phyloP scores from a whole-genome alignment of 176 grass and related monocot genomes.

The Microstegium vimineum region DNA sequence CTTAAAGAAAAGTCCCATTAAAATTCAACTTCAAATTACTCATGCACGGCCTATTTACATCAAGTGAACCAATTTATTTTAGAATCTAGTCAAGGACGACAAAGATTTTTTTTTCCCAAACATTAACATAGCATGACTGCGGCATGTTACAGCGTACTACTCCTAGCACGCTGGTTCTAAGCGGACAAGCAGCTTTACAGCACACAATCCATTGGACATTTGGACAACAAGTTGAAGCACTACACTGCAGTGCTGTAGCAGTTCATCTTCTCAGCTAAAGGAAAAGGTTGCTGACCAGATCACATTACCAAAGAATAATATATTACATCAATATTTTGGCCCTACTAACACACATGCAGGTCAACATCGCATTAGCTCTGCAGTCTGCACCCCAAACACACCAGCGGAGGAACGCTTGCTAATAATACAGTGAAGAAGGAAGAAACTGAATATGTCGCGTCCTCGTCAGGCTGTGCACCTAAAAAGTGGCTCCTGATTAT shows the following conservation, averaged over 20 bases:
- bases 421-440: neutral
- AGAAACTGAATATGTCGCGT: neutral
- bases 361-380: constrained; percentile 26
- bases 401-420: neutral
- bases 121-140: neutral
- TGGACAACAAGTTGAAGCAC: neutral
- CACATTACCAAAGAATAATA: constrained; percentile 29
- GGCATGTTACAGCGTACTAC: neutral
- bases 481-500: neutral
- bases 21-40: too few species aligned
- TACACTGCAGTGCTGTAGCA: neutral
- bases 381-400: constrained; percentile 19
- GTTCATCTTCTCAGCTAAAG: constrained; percentile 21
- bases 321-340: constrained; percentile 13
- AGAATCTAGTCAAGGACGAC: neutral
- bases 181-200: constrained; percentile 38
- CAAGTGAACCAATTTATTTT: too few species aligned
- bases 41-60: too few species aligned
- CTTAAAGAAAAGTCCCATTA: neutral
- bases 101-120: neutral
- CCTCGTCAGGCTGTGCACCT: neutral
- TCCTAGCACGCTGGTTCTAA: constrained; percentile 7
- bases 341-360: neutral
- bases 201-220: neutral
- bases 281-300: constrained; percentile 12